Conservation (phyloP, 768 basidiomycete genomes). For the Rhodosporidiobolus sp. region DNA sequence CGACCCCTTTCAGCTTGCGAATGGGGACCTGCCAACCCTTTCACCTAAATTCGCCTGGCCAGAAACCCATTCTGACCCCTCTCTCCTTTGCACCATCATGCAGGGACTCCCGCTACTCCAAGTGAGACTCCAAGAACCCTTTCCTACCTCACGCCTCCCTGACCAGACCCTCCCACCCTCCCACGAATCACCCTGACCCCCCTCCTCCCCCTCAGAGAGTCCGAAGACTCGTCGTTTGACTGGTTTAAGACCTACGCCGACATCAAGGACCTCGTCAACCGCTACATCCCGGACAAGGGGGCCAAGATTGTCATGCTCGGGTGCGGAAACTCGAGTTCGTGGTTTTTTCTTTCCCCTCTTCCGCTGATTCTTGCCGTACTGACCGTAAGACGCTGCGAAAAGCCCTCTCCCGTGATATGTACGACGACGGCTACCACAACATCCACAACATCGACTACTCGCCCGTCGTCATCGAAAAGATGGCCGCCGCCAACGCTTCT, state of each 20-base stretch:
- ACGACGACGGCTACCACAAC: conserved; percentile 76
- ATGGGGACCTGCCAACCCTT: neutral
- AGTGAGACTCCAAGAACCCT: neutral
- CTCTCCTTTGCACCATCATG: too few relatives aligned
- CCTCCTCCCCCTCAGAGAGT: neutral
- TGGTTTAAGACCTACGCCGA: conserved; percentile 84
- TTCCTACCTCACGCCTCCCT: neutral
- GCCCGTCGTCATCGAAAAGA: conserved; percentile 67
- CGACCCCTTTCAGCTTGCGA: neutral
- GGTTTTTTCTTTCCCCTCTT: too few relatives aligned
- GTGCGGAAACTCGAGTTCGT: conserved; percentile 68
- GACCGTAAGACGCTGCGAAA: fast-evolving
- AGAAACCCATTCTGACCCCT: too few relatives aligned
- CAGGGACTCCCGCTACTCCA: too few relatives aligned
- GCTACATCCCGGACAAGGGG: conserved; percentile 61
- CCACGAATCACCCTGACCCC: neutral
- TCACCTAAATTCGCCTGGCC: neutral
- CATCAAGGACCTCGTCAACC: conserved; percentile 61
- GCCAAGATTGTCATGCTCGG: conserved; percentile 68
- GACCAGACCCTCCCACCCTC: neutral
- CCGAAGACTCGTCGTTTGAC: conserved; percentile 56
- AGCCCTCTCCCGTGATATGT: conserved; percentile 59
- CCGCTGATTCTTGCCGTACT: neutral
- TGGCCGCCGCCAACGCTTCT: conserved; percentile 57
- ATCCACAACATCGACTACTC: conserved; percentile 85